Evolutionary conservation across 805 yeast species (phyloP).

Genomic region (Phaffomyces thermotolerans): DNA sequence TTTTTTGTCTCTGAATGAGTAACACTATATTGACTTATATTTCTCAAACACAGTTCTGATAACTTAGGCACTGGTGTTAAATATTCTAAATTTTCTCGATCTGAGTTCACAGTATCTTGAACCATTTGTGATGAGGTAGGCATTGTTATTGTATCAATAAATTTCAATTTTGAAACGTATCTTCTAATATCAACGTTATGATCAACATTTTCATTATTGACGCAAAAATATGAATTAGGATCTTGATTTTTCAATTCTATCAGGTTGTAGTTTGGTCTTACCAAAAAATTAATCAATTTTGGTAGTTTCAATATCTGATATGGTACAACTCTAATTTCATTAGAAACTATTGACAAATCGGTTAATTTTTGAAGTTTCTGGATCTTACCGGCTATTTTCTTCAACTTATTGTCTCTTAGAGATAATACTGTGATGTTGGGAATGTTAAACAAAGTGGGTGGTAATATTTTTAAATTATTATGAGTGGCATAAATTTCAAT

Average conservation of each 20-base stretch:
- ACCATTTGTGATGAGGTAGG: background rate
- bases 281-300: conserved; percentile 36
- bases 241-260: conserved; percentile 19
- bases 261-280: conserved; percentile 46
- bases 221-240: conserved; percentile 14
- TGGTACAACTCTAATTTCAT: conserved; percentile 45
- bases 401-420: conserved; percentile 42
- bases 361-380: conserved; percentile 34
- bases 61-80: conserved; percentile 36
- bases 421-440: conserved; percentile 44
- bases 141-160: conserved; percentile 11
- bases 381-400: conserved; percentile 41
- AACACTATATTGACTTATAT: conserved; percentile 44
- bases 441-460: conserved; percentile 45
- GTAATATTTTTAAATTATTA: conserved; percentile 40
- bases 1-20: conserved; percentile 45
- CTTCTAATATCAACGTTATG: conserved; percentile 16
- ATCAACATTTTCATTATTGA: conserved; percentile 15
- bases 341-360: conserved; percentile 46
- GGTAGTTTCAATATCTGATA: conserved; percentile 43
- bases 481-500: conserved; percentile 45
- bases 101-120: conserved; percentile 5
- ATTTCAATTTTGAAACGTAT: conserved; percentile 21
- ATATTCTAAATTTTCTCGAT: conserved; percentile 13
- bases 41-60: conserved; percentile 39